Conservation (phyloP, 2,329 filamentous ascomycete genomes). For the Byssochlamys sp. region DNA sequence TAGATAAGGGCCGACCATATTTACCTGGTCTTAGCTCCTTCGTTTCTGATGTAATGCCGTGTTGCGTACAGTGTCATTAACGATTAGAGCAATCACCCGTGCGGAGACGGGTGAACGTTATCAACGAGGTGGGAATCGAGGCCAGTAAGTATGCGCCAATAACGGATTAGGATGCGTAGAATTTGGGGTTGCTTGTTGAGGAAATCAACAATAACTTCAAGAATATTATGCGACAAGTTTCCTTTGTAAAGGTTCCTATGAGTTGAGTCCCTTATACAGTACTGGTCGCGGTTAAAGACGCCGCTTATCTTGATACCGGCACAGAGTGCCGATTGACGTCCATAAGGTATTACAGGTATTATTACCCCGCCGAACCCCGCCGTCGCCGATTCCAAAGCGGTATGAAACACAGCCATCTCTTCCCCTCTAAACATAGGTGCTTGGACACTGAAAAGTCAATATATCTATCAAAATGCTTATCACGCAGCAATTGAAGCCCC, state of each 20-base stretch:
- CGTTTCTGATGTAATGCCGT: too few species aligned
- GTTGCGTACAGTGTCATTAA: too few species aligned
- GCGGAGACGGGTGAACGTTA: conserved; percentile 13
- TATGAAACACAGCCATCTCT: not conserved
- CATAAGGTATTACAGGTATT: not conserved
- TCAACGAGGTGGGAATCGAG: conserved; percentile 26
- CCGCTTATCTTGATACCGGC: not conserved
- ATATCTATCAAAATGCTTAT: conserved; percentile 22
- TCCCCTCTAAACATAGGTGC: not conserved
- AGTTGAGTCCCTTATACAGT: conserved; percentile 9
- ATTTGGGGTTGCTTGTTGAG: conserved; percentile 20
- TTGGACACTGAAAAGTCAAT: not conserved
- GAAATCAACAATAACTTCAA: conserved; percentile 26
- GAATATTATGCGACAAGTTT: conserved; percentile 26
- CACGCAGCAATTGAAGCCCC: conserved; percentile 43
- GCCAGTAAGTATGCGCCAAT: conserved; percentile 22
- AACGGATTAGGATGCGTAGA: conserved; percentile 24
- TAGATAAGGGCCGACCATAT: not conserved
- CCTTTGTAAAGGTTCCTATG: conserved; percentile 32
- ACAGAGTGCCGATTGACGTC: not conserved
- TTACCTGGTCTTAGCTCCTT: not conserved
- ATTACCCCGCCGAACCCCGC: not conserved
- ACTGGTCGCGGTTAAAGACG: not conserved
- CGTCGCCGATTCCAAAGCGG: not conserved
- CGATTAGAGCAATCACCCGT: too few species aligned